These are phyloP conservation scores for Raffaelea albimanens DNA, from an alignment of 2,329 filamentous ascomycete species.

Conservation along the genomic window DNA sequence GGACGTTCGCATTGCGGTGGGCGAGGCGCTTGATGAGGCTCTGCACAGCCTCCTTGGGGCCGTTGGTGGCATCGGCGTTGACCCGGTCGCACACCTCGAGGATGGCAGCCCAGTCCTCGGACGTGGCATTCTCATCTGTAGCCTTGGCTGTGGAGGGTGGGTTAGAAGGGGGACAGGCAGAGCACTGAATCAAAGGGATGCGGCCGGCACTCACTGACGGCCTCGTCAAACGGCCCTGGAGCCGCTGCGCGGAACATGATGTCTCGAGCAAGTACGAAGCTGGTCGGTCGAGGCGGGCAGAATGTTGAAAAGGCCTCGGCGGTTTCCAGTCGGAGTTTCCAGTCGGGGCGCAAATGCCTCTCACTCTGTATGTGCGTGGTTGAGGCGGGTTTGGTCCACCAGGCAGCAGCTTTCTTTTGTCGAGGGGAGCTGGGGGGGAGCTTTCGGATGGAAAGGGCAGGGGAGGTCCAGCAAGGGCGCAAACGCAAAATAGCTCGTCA, in stretches of 20 bases:
- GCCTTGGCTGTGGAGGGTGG: constrained; percentile 47
- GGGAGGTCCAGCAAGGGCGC: too few species aligned
- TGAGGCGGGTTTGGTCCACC: too few species aligned
- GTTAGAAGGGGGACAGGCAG: constrained; percentile 1
- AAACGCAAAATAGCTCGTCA: too few species aligned
- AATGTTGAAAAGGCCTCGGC: too few species aligned
- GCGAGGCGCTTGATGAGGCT: constrained; percentile 86
- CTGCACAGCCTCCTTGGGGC: constrained; percentile 75
- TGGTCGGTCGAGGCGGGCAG: too few species aligned
- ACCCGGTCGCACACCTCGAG: constrained; percentile 56
- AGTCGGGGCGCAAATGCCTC: too few species aligned
- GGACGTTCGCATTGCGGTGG: constrained; percentile 91
- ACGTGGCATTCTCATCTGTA: constrained; percentile 95
- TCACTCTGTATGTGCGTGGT: too few species aligned
- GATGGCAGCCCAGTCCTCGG: constrained; percentile 60
- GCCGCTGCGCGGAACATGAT: constrained; percentile 50
- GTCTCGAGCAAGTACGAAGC: too few species aligned
- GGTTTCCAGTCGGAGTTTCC: too few species aligned
- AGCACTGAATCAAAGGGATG: background rate
- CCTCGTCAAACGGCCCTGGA: constrained; percentile 48
- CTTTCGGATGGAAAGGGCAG: too few species aligned
- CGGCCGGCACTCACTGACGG: constrained; percentile 40
- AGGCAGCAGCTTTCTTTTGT: too few species aligned
- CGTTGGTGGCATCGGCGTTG: constrained; percentile 38
- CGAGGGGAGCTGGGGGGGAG: too few species aligned